These are phyloP conservation scores for Venturiaceae sp. DNA, from an alignment of 2,329 filamentous ascomycete species.

Conservation along the genomic window DNA sequence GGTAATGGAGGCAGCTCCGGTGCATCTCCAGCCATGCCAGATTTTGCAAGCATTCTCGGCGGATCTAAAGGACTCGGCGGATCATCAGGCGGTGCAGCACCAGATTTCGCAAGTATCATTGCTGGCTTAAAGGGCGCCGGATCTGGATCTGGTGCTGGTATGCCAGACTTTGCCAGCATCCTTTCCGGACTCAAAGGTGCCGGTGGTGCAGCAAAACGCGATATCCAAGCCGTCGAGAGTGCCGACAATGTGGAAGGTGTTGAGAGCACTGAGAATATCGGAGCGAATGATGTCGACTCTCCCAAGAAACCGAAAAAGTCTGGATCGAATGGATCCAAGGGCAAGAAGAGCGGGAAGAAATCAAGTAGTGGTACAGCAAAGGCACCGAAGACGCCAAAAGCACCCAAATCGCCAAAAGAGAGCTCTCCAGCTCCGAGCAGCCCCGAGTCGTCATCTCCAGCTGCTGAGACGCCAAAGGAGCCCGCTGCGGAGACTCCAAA, in stretches of 20 bases:
- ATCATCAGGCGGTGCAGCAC: background rate
- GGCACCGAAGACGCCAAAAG: background rate
- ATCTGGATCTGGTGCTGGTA: too few species aligned
- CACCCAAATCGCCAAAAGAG: background rate
- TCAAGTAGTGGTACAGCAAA: background rate
- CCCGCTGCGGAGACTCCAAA: too few species aligned
- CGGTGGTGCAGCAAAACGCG: background rate
- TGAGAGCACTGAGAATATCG: background rate
- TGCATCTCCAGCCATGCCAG: too few species aligned
- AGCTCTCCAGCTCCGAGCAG: too few species aligned
- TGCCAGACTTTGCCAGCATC: background rate
- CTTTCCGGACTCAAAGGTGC: background rate
- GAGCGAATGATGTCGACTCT: background rate
- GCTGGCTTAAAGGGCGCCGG: background rate
- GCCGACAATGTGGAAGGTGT: background rate
- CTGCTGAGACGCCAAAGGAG: too few species aligned
- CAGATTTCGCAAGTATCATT: background rate
- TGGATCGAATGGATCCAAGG: too few species aligned
- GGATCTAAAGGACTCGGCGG: background rate
- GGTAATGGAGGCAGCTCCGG: too few species aligned
- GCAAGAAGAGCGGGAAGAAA: background rate
- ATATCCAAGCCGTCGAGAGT: background rate
- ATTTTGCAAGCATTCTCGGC: background rate
- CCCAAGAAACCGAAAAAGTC: too few species aligned
- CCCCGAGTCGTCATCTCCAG: too few species aligned